Evolutionary conservation across 306 rosid genomes (phyloP), one percentile per base, ranked within the genome.

Genomic region (Neltuma alba): DNA sequence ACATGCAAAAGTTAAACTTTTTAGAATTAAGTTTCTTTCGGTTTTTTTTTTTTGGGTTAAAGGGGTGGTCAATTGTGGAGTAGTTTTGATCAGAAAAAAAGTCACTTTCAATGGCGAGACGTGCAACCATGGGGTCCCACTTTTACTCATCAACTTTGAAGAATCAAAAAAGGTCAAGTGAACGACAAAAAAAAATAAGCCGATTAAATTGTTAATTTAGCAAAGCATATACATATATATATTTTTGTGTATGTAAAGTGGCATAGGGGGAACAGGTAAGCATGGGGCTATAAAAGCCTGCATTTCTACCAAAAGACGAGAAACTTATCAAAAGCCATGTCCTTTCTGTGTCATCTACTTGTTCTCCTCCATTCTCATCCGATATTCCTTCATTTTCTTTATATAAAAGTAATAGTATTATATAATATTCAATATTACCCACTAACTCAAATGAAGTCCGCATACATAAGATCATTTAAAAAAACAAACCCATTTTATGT

Each of bases 231-330:
- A 8, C 2, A n/a, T n/a, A 37, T 37, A 21, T n/a, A 9, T n/a
- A n/a, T n/a, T n/a, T n/a, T n/a, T n/a, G n/a, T n/a, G n/a, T n/a
- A n/a, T n/a, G n/a, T n/a, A 52, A 52, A 52, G 60, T 16, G 44
- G 44, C 2, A 45, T 15, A 45, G 23, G 79, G 88, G 86, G 86
- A 84, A 86, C 92, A 84, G 86, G 92, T 88, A 72, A 87, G 92
- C 92, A 85, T 87, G 93, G 89, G 81, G 87, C 83, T 83, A 74
- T 82, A 81, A 83, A 87, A 89, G 91, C 80, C 89, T 86, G 91
- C 91, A 85, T 79, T 87, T 87, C 89, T 86, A 83, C 92, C 27
- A 90, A 87, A 88, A 84, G 89, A 86, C 82, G 87, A 92, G 85
- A 85, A 80, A 77, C 27, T 0, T 13, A 25, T 23, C 31, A 21